These are phyloP conservation scores for Citrus maxima DNA, from an alignment of 345 rosid genomes.

Conservation along the genomic window DNA sequence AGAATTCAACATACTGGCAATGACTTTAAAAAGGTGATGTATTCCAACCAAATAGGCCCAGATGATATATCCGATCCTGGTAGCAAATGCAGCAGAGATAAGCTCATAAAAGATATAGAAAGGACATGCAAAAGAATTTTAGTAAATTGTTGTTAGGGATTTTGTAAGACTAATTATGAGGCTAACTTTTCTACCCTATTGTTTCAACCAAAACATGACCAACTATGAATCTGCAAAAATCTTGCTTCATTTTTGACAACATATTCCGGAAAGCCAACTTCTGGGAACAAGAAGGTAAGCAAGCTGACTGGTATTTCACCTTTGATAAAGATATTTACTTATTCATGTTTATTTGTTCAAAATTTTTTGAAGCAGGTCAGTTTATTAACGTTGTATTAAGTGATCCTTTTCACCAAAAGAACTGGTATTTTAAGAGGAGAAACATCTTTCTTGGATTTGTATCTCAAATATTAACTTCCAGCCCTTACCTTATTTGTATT, in stretches of 20 bases:
- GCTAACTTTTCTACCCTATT: background rate
- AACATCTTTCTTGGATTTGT: background rate
- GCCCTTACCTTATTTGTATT: background rate
- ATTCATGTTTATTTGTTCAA: background rate
- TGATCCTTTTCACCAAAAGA: background rate
- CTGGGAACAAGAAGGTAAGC: background rate
- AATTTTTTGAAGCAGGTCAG: background rate
- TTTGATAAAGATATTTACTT: background rate
- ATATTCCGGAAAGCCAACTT: background rate
- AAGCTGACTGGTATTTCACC: background rate
- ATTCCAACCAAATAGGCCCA: slow-evolving; percentile 94
- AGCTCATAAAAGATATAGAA: slow-evolving; percentile 6
- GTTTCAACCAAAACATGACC: background rate
- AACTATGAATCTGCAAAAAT: background rate
- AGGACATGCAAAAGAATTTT: background rate
- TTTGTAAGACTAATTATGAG: background rate
- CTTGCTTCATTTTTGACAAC: background rate
- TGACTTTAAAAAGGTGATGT: slow-evolving; percentile 74
- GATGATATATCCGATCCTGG: slow-evolving; percentile 88
- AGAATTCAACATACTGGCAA: slow-evolving; percentile 62
- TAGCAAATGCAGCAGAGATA: slow-evolving; percentile 30
- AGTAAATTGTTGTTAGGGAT: background rate
- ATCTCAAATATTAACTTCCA: background rate
- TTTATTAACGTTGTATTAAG: background rate
- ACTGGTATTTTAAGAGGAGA: background rate